These are phyloP conservation scores for Nicotiana undulata DNA, from an alignment of 257 asterid species.

Conservation along the genomic window DNA sequence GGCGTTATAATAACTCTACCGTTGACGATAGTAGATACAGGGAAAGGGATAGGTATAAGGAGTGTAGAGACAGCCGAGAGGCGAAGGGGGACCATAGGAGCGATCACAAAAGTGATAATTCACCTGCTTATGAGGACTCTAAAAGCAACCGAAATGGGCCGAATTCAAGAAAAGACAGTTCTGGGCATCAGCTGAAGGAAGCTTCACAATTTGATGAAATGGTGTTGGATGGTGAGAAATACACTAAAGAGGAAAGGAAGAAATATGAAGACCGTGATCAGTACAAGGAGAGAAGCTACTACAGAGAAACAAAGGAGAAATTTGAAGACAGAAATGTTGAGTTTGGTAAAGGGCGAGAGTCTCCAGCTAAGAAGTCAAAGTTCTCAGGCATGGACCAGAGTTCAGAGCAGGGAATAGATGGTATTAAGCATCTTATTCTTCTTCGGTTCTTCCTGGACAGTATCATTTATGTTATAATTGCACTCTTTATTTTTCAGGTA, in stretches of 20 bases:
- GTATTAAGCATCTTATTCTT: conserved; percentile 15
- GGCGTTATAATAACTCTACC: conserved; percentile 30
- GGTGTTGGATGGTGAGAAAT: conserved; percentile 29
- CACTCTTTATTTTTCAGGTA: background rate
- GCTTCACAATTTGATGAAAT: conserved; percentile 32
- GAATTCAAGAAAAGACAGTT: conserved; percentile 37
- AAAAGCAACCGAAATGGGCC: conserved; percentile 37
- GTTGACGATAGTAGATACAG: conserved; percentile 28
- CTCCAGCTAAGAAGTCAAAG: conserved; percentile 57
- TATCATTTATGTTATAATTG: background rate
- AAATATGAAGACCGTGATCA: conserved; percentile 27
- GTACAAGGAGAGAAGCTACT: conserved; percentile 27
- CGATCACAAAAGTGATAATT: conserved; percentile 30
- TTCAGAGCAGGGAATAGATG: conserved; percentile 30
- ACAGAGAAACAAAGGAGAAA: conserved; percentile 25
- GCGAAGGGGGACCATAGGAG: conserved; percentile 37
- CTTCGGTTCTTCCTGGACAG: background rate
- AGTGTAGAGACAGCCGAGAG: conserved; percentile 37
- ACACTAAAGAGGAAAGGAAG: conserved; percentile 37
- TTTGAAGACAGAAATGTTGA: conserved; percentile 25
- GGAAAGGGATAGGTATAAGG: conserved; percentile 36
- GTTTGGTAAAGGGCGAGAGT: conserved; percentile 33
- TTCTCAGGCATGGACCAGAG: conserved; percentile 22
- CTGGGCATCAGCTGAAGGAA: conserved; percentile 48
- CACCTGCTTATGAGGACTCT: conserved; percentile 48